Evolutionary conservation across 2,329 filamentous ascomycete species (phyloP).

Genomic region (Aphanocladium album): DNA sequence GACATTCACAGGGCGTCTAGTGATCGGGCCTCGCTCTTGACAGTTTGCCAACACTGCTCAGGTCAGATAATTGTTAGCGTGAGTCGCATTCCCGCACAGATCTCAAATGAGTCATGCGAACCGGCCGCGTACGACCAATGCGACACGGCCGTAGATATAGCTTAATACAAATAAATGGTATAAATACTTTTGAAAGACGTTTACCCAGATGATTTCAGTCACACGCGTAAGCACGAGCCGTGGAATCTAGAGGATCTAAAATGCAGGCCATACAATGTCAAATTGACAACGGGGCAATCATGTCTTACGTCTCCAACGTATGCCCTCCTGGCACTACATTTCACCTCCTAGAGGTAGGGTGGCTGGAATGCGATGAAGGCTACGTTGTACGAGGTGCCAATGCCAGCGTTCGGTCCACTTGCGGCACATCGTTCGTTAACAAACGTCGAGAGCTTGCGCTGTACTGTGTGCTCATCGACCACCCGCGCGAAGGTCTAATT

Average conservation of each 20-base stretch:
- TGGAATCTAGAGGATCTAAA: background rate
- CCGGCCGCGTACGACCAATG: background rate
- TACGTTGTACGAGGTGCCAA: background rate
- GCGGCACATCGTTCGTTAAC: background rate
- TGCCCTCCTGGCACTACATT: background rate
- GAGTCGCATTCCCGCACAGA: background rate
- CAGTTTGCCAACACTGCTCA: background rate
- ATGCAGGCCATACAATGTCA: background rate
- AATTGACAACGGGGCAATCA: background rate
- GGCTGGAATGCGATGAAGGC: background rate
- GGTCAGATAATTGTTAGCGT: background rate
- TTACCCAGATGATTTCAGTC: background rate
- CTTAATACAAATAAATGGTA: background rate
- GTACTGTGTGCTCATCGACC: slow-evolving; percentile 13
- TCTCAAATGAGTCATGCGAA: background rate
- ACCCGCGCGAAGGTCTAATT: slow-evolving; percentile 18
- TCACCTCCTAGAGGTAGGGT: background rate
- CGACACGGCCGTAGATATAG: background rate
- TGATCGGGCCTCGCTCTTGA: background rate
- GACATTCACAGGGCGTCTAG: background rate
- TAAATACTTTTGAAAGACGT: background rate
- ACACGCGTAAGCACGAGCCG: background rate
- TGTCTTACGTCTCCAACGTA: background rate
- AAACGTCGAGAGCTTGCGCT: background rate
- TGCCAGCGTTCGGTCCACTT: background rate